Base-by-base conservation (phyloP, 1,284 basidiomycete species). In the Chondrostereum purpureum region DNA sequence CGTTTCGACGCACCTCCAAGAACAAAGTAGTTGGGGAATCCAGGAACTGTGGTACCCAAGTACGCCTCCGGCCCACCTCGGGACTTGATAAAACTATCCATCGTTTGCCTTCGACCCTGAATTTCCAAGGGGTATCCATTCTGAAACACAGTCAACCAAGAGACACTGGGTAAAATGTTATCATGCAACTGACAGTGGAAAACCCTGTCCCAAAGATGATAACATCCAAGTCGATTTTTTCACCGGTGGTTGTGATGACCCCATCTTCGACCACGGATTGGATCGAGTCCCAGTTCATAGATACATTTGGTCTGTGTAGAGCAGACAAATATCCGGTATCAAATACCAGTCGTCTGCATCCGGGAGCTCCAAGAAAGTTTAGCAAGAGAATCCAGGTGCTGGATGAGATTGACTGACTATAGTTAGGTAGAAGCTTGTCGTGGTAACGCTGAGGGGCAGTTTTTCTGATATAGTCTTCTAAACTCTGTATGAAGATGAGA, bases 21-120 rank as follows among this genome's bases (percentile, higher is more conserved):
- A 14, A 60, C 58, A 51, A 61, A 70, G 36, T 67, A 62, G 46
- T 72, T 72, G 0, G 71, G 72, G 51, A 73, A 73, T 1, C 63
- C 64, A 23, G 72, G 67, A 4, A 67, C 46, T 0, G 64, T 56
- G 0, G 64, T 68, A 13, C 68, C 69, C 3, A 65, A 50, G 50
- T 72, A 73, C 3, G 68, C 69, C 40, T 60, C 64, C 0, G 70
- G 67, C 1, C 69, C 69, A 4, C 58, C 58, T 18, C 64, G 55
- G 3, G 47, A 49, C 10, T 60, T 59, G 48, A 63, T 70, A 46
- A 69, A 73, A 21, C 69, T 63, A 39, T 62, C 52, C 4, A 73
- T 53, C 1, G 66, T 62, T 35, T 55, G 50, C 3, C 54, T 51
- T 12, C 38, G 43, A 1, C 68, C 68, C 1, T 48, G 50, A 10